Evolutionary conservation across 2,329 filamentous ascomycete genomes (phyloP).

Genomic region (Zymoseptoria crescenta): DNA sequence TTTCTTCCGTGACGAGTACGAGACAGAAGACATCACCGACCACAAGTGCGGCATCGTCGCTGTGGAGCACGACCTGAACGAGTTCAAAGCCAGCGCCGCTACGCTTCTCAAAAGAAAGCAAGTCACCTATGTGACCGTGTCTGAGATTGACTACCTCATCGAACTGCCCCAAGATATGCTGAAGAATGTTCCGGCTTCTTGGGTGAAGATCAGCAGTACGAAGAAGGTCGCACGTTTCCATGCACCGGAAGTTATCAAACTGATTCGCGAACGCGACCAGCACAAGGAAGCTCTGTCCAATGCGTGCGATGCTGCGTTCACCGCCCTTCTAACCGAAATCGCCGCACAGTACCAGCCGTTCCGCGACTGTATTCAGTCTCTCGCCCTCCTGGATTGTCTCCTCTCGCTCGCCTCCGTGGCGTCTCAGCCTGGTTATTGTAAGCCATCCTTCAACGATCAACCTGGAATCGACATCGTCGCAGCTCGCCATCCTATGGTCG

Average conservation of each 20-base stretch:
- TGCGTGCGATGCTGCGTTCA: slow-evolving; percentile 80
- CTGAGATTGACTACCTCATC: slow-evolving; percentile 89
- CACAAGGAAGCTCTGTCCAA: slow-evolving; percentile 89
- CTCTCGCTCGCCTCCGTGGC: slow-evolving; percentile 80
- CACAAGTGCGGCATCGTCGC: slow-evolving; percentile 90
- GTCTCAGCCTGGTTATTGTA: slow-evolving; percentile 76
- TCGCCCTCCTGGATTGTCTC: slow-evolving; percentile 84
- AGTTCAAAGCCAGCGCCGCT: slow-evolving; percentile 64
- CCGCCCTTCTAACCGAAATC: slow-evolving; percentile 62
- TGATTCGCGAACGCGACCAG: slow-evolving; percentile 83
- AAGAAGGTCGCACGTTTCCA: slow-evolving; percentile 91
- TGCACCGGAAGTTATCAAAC: slow-evolving; percentile 76
- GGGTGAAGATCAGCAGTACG: slow-evolving; percentile 90
- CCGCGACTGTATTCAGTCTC: slow-evolving; percentile 76
- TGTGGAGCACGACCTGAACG: slow-evolving; percentile 80
- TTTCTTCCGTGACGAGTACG: slow-evolving; percentile 82
- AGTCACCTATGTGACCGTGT: slow-evolving; percentile 72
- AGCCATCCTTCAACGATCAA: slow-evolving; percentile 60
- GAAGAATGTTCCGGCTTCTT: slow-evolving; percentile 84
- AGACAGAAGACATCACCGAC: slow-evolving; percentile 81
- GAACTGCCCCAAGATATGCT: slow-evolving; percentile 79
- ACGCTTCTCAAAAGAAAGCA: slow-evolving; percentile 62
- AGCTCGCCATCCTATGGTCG: slow-evolving; percentile 91
- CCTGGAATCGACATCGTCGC: slow-evolving; percentile 62
- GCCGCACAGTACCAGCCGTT: slow-evolving; percentile 80